phyloP scores from a whole-genome alignment of 257 asterid genomes.

The Ocimum tenuiflorum region DNA sequence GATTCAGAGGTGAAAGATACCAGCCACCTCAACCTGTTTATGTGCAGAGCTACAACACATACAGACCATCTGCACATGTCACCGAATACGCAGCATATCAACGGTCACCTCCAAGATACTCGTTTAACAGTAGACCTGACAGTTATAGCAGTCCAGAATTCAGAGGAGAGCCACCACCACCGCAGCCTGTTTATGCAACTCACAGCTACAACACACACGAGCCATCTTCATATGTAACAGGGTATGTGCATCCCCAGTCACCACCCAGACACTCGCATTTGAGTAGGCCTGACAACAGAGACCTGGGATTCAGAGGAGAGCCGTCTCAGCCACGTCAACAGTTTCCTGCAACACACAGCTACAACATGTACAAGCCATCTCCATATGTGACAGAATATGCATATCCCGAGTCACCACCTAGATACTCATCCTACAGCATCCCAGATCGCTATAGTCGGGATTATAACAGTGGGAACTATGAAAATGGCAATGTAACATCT shows the following conservation, averaged over 20 bases:
- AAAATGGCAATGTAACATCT: slow-evolving; percentile 37
- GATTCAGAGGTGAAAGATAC: not conserved
- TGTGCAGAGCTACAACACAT: not conserved
- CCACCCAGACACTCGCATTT: slow-evolving; percentile 20
- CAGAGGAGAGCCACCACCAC: slow-evolving; percentile 23
- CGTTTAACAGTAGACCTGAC: not conserved
- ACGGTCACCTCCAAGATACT: not conserved
- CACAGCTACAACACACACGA: slow-evolving; percentile 58
- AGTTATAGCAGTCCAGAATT: slow-evolving; percentile 11
- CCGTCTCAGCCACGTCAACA: not conserved
- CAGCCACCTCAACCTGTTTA: slow-evolving; percentile 2
- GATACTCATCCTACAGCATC: not conserved
- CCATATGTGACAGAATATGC: slow-evolving; percentile 2
- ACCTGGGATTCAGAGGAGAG: not conserved
- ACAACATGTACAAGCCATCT: slow-evolving; percentile 7
- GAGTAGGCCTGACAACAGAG: not conserved
- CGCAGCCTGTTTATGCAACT: slow-evolving; percentile 39
- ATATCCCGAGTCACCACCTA: slow-evolving; percentile 1
- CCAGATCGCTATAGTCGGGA: slow-evolving; percentile 35
- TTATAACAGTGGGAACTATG: slow-evolving; percentile 37
- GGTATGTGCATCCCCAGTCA: slow-evolving; percentile 17
- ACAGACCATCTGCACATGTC: not conserved
- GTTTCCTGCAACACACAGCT: not conserved
- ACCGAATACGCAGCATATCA: not conserved
- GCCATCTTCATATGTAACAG: slow-evolving; percentile 62